Percentiles rank a stretch among this genome's conserved stretches.
These are phyloP conservation scores for Diplodia mutila DNA, from an alignment of 2,329 filamentous ascomycete genomes.

Conservation along the genomic window DNA sequence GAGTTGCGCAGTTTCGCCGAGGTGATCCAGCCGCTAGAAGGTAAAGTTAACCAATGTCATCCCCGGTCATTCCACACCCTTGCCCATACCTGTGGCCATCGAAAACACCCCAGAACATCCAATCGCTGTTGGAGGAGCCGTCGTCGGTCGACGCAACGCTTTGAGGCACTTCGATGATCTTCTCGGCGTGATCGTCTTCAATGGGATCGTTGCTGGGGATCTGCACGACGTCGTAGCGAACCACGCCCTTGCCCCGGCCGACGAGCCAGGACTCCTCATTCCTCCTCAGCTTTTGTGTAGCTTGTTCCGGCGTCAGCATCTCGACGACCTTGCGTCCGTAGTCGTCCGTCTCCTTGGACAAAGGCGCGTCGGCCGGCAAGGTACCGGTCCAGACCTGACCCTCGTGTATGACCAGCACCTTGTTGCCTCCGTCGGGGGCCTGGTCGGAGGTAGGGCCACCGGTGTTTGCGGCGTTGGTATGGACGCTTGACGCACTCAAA, in stretches of 20 bases:
- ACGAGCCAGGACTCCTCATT: constrained; percentile 92
- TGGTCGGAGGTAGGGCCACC: constrained; percentile 36
- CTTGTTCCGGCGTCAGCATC: constrained; percentile 96
- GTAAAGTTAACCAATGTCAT: constrained; percentile 24
- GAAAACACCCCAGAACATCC: constrained; percentile 99
- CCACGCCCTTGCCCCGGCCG: constrained; percentile 84
- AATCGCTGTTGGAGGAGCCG: constrained; percentile 70
- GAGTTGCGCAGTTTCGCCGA: constrained; percentile 93
- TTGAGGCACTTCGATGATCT: constrained; percentile 87
- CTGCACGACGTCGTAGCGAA: constrained; percentile 93
- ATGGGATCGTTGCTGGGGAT: constrained; percentile 96
- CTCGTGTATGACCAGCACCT: constrained; percentile 83
- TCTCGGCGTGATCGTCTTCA: constrained; percentile 97
- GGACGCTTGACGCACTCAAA: constrained; percentile 35
- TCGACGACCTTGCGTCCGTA: constrained; percentile 85
- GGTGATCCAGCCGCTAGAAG: constrained; percentile 86
- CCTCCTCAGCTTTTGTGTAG: constrained; percentile 82
- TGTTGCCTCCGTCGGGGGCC: constrained; percentile 59
- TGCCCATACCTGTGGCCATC: constrained; percentile 81
- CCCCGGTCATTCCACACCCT: constrained; percentile 34
- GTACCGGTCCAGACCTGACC: constrained; percentile 89
- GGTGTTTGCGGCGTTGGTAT: constrained; percentile 31
- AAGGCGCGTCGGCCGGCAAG: constrained; percentile 80
- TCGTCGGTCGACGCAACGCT: constrained; percentile 59
- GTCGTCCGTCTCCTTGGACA: constrained; percentile 86